Percentiles rank a stretch among this genome's conserved stretches.
Conservation (phyloP, 2,329 filamentous ascomycete species). For the Aspergillus clavatus region DNA sequence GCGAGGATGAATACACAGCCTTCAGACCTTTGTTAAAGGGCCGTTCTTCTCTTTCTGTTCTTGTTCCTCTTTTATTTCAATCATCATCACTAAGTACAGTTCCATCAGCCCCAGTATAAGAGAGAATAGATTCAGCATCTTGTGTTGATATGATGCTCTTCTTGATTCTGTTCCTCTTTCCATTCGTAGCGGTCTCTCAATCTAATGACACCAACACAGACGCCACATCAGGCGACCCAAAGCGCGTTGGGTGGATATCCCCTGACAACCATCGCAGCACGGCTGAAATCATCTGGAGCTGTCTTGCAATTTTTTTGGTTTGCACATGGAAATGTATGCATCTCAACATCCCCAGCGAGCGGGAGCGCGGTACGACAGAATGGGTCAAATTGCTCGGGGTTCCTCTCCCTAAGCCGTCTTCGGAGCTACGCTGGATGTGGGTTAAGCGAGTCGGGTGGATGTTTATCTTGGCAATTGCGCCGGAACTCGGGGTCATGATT, state of each 20-base stretch:
- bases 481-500: background rate
- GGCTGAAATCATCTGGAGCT: slow-evolving; percentile 6
- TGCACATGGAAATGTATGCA: slow-evolving; percentile 7
- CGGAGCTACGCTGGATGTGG: background rate
- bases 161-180: background rate
- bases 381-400: background rate
- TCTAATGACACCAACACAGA: background rate
- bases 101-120: too few relatives aligned
- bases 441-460: background rate
- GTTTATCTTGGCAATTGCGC: background rate
- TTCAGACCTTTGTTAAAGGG: too few relatives aligned
- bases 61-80: background rate
- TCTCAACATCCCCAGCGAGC: background rate
- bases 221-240: background rate
- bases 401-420: background rate
- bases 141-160: background rate
- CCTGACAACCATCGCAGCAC: slow-evolving; percentile 1
- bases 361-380: slow-evolving; percentile 3
- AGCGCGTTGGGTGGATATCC: slow-evolving; percentile 3
- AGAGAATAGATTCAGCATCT: too few relatives aligned
- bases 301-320: slow-evolving; percentile 2
- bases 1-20: background rate
- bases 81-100: too few relatives aligned
- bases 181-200: background rate
- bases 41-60: background rate